These are phyloP conservation scores for Hypomontagnella submonticulosa DNA, from an alignment of 495 filamentous ascomycete species.

Conservation along the genomic window DNA sequence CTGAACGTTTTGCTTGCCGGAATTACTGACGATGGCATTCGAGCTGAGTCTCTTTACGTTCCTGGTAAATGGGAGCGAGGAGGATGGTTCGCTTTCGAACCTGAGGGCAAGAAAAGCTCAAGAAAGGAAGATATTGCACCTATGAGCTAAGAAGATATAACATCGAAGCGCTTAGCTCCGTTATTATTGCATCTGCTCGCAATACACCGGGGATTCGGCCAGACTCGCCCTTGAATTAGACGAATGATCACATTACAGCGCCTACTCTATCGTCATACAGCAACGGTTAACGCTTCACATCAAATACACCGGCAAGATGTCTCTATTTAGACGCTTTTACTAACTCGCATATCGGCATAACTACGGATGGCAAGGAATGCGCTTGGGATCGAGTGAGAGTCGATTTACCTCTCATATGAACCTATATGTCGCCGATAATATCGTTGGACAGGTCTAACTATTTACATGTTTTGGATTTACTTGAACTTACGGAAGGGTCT, in stretches of 20 bases:
- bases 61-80: slow-evolving; percentile 77
- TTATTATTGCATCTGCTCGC: too few species aligned
- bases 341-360: not conserved
- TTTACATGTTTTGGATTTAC: not conserved
- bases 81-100: slow-evolving; percentile 68
- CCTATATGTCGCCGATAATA: not conserved
- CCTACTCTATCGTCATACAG: too few species aligned
- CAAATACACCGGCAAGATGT: too few species aligned
- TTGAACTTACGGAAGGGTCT: not conserved
- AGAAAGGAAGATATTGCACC: slow-evolving; percentile 1
- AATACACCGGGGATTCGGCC: too few species aligned
- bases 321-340: too few species aligned
- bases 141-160: not conserved
- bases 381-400: not conserved
- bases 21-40: slow-evolving; percentile 60
- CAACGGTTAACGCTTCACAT: too few species aligned
- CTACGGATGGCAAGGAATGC: not conserved
- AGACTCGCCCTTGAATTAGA: too few species aligned
- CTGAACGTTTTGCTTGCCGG: slow-evolving; percentile 70
- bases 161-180: too few species aligned
- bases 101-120: not conserved
- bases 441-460: not conserved
- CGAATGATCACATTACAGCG: too few species aligned
- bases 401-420: not conserved
- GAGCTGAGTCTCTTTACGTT: slow-evolving; percentile 64